phyloP scores from a whole-genome alignment of 2,329 filamentous ascomycete genomes.

The Paecilomyces variotii region DNA sequence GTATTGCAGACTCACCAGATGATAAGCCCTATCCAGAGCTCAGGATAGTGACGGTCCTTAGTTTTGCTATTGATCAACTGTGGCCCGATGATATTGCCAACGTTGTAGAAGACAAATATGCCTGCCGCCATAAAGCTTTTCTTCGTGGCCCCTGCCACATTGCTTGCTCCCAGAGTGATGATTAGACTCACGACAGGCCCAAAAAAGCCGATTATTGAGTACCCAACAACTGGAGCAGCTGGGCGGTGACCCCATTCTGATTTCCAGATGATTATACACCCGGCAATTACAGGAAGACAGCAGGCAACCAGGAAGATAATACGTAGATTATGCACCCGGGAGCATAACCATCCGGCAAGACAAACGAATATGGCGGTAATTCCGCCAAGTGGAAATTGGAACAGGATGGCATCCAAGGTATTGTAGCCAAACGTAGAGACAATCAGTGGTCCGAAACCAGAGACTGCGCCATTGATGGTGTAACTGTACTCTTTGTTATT shows the following conservation, averaged over 20 bases:
- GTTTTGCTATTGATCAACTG: conserved; percentile 62
- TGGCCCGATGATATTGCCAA: conserved; percentile 69
- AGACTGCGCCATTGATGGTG: conserved; percentile 63
- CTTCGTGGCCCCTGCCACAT: conserved; percentile 69
- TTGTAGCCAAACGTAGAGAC: conserved; percentile 63
- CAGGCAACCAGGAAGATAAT: conserved; percentile 57
- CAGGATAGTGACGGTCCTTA: conserved; percentile 59
- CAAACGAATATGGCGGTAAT: conserved; percentile 62
- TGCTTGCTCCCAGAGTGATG: conserved; percentile 53
- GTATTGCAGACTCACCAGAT: conserved; percentile 40
- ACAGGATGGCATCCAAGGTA: conserved; percentile 57
- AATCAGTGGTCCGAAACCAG: conserved; percentile 63
- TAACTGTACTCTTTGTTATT: conserved; percentile 37
- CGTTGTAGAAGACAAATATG: conserved; percentile 67
- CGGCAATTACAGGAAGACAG: conserved; percentile 66
- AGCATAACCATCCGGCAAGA: conserved; percentile 56
- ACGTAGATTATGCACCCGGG: conserved; percentile 54
- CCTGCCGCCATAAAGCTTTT: conserved; percentile 68
- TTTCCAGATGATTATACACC: conserved; percentile 69
- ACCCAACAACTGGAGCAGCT: conserved; percentile 60
- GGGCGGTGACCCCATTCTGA: conserved; percentile 55
- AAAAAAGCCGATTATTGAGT: conserved; percentile 65
- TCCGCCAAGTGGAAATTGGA: conserved; percentile 66
- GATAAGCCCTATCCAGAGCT: conserved; percentile 62
- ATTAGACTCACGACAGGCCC: conserved; percentile 60